Evolutionary conservation across 2,329 filamentous ascomycete genomes (phyloP), one percentile per base, ranked within the genome.

Genomic region (Ophiostoma himal-ulmi): DNA sequence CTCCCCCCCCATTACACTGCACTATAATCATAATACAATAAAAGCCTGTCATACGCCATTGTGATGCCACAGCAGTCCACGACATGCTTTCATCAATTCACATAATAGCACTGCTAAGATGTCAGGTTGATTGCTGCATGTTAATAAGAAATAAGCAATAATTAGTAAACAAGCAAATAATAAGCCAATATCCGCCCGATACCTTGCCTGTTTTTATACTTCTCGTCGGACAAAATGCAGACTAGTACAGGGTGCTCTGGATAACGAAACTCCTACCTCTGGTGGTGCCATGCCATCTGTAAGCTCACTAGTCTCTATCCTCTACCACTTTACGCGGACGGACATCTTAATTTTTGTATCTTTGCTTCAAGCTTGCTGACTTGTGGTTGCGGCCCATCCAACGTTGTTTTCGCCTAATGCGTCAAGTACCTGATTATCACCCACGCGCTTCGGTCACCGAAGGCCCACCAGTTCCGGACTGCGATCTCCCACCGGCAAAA

Each of bases 371-470:
- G 26, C n/a, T 26, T 26, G 10, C 66, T 69, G 68, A 70, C 70
- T 69, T 64, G 71, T 65, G 69, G 71, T 68, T 65, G 69, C 36
- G 62, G 41, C 54, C 14, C 69, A 57, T 57, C 13, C 37, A 70
- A 69, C 60, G 34, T 66, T 68, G 67, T 60, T 52, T 64, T 72
- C 62, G 67, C 78, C 78, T 73, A 77, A 79, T 78, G 73, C 76
- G 78, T 79, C 76, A 79, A 77, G 75, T 74, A 77, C 74, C 76
- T 77, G 77, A 76, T 77, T 76, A 78, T 79, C 75, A 74, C 73
- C 76, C 76, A 78, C 77, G 76, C 77, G 75, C 77, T 81, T 82
- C 81, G 81, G 81, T 81, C 75, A 80, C 81, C 81, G 81, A 82
- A 76, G 44, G 75, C 72, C 75, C 78, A 76, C 75, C 77, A 76